Base-by-base conservation (phyloP, 805 yeast species). In the Nakazawaea wickerhamii region DNA sequence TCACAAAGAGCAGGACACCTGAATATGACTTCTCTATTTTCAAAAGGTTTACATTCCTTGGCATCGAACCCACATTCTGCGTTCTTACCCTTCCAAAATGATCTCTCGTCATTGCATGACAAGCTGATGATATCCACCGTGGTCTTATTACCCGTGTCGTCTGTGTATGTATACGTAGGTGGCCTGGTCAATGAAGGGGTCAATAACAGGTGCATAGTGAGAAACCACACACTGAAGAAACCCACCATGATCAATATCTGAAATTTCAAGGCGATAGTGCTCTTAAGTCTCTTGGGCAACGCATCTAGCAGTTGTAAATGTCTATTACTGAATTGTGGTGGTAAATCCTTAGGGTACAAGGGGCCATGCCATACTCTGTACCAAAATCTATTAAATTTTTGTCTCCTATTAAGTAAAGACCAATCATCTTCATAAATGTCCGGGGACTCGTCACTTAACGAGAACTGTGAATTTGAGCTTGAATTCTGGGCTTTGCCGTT, bases 1-100 rank as follows among this genome's bases (percentile, higher is more conserved):
- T 82, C 88, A 61, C 98, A 90, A 26, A 89, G 64, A 0, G 96
- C 95, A 0, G 96, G 96, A 59, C 98, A 90, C 50, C 88, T 68
- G 54, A 89, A 70, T 4, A 73, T 59, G 21, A 82, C 70, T 17
- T 73, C 73, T 13, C 64, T 55, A 22, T 65, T 59, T 3, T 55
- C 61, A 36, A 71, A 61, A 0, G 78, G 73, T 1, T 56, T 61
- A 60, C 96, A 88, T 6, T 64, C 48, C n/a, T 65, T 58, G 1
- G 81, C 95, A 49, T 81, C 66, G 8, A 81, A 50, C 0, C 96
- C 96, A 68, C 96, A 90, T 1, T 67, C 71, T 8, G 75, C 77
- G 53, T 84, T 84, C 43, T 79, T 82, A 0, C 95, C 95, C 38
- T 57, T 63, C 96, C 96, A 88, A 45, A 82, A 66, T 30, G 60